Evolutionary conservation across 1,284 basidiomycete genomes (phyloP).

Genomic region (Violaceomyces palustris): DNA sequence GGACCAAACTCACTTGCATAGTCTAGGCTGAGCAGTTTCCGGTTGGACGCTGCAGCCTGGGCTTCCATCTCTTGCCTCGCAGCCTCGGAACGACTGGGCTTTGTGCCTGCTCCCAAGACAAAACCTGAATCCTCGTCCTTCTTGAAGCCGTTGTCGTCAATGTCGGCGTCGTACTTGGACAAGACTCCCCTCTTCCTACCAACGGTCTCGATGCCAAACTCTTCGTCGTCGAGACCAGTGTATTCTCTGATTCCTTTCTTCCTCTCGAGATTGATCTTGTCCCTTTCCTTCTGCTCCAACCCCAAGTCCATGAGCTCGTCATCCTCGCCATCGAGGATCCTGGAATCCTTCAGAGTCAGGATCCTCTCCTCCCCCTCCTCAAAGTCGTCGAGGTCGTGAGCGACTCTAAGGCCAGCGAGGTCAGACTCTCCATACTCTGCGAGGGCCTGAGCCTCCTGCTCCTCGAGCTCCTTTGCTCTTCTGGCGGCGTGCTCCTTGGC

Average conservation of each 20-base stretch:
- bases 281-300: conserved; percentile 76
- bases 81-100: too few relatives aligned
- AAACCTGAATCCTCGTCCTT: conserved; percentile 23
- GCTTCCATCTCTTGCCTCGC: conserved; percentile 59
- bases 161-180: conserved; percentile 88
- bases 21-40: conserved; percentile 70
- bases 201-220: conserved; percentile 60
- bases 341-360: conserved; percentile 90
- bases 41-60: conserved; percentile 55
- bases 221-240: conserved; percentile 93
- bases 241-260: conserved; percentile 87
- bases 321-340: conserved; percentile 90
- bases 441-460: conserved; percentile 67
- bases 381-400: conserved; percentile 74
- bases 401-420: conserved; percentile 86
- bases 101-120: conserved; percentile 24
- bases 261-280: conserved; percentile 71
- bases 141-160: conserved; percentile 57
- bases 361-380: conserved; percentile 88
- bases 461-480: conserved; percentile 73
- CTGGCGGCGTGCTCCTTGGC: conserved; percentile 75
- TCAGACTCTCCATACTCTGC: conserved; percentile 61
- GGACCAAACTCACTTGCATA: too few relatives aligned
- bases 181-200: conserved; percentile 79
- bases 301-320: conserved; percentile 94